phyloP scores from a whole-genome alignment of 305 asterid genomes.

The Fraxinus dipetala region DNA sequence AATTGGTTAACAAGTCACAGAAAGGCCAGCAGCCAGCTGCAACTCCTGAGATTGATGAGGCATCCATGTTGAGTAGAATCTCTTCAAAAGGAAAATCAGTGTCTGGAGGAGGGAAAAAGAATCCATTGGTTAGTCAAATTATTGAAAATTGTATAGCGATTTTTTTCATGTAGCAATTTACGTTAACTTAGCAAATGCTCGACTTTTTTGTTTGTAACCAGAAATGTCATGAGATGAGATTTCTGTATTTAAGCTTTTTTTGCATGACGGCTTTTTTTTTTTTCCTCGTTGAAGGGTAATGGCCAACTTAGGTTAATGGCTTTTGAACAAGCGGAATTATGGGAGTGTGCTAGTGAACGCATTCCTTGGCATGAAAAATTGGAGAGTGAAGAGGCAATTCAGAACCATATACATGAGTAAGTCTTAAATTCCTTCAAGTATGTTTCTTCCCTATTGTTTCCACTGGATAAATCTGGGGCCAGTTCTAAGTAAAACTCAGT shows the following conservation, averaged over 20 bases:
- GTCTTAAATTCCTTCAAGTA: constrained; percentile 29
- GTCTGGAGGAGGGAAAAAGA: constrained; percentile 41
- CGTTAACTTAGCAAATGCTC: constrained; percentile 12
- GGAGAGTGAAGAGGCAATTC: constrained; percentile 92
- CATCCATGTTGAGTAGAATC: constrained; percentile 83
- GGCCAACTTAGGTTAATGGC: constrained; percentile 86
- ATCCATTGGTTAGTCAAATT: constrained; percentile 55
- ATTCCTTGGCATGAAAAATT: constrained; percentile 92
- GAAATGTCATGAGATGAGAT: constrained; percentile 16
- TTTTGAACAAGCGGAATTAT: constrained; percentile 84
- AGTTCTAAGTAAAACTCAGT: neutral
- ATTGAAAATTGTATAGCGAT: constrained; percentile 3
- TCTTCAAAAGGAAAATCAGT: constrained; percentile 77
- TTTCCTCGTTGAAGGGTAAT: constrained; percentile 47
- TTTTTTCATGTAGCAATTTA: neutral
- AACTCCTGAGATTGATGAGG: constrained; percentile 71
- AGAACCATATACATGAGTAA: constrained; percentile 94
- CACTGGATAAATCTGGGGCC: neutral
- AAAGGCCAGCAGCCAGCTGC: constrained; percentile 46
- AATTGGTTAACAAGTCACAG: constrained; percentile 59
- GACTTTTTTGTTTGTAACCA: constrained; percentile 10
- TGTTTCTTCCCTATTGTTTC: constrained; percentile 3
- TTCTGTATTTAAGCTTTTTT: constrained; percentile 23
- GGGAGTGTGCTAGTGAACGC: constrained; percentile 86
- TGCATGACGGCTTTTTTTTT: neutral